These are phyloP conservation scores for Zarea fungicola DNA, from an alignment of 2,329 filamentous ascomycete genomes.

Conservation along the genomic window DNA sequence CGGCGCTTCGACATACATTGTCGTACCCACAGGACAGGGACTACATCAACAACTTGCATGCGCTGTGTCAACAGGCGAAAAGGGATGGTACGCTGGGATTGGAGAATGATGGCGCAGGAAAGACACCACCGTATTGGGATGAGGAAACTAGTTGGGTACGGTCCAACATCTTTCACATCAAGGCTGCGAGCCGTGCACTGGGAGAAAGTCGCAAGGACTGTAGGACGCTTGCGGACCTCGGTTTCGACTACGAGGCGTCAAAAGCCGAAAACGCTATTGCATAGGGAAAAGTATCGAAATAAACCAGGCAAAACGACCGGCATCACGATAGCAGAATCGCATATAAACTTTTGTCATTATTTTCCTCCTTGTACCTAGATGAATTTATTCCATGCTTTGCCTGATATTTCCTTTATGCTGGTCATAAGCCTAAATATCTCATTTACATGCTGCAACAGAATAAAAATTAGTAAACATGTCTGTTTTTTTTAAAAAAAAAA, in stretches of 20 bases:
- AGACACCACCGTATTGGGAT: conserved; percentile 35
- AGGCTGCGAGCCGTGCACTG: conserved; percentile 31
- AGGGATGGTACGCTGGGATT: conserved; percentile 19
- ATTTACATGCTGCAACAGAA: conserved; percentile 15
- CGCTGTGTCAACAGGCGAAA: conserved; percentile 39
- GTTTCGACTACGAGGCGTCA: conserved; percentile 32
- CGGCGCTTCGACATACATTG: conserved; percentile 36
- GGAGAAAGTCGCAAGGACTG: conserved; percentile 31
- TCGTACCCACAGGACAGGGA: conserved; percentile 49
- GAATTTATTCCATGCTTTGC: no score
- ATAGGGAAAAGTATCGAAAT: background rate
- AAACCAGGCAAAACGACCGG: background rate
- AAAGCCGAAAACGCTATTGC: conserved; percentile 14
- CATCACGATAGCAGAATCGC: background rate
- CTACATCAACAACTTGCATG: conserved; percentile 54
- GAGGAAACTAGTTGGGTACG: conserved; percentile 35
- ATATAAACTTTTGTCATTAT: background rate
- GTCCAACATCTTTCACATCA: conserved; percentile 35
- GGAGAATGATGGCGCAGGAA: conserved; percentile 33
- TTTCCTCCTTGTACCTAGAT: no score
- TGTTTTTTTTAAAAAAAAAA: background rate
- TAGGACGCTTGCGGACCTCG: conserved; percentile 31
- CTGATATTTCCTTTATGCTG: no score
- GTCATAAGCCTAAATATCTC: background rate
- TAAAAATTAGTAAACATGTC: background rate